Evolutionary conservation across 164 flowering plant species (phyloP), one percentile per base, ranked within the genome.

Genomic region (Euptelea pleiosperma): DNA sequence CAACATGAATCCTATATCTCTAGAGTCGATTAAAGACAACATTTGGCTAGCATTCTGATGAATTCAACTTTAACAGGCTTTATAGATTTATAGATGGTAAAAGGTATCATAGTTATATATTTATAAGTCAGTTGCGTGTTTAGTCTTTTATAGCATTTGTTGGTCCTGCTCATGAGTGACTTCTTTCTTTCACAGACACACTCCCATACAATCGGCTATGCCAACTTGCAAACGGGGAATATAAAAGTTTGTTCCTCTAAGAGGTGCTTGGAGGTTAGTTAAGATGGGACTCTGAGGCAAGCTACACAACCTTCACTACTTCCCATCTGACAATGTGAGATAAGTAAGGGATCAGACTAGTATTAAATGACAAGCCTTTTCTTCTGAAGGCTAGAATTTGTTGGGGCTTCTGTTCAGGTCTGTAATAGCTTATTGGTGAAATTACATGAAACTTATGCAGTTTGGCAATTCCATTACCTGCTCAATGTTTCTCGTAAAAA

Each of bases 201-300:
- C 0, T 47, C 8, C 46, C 63, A 40, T 86, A 81, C 79, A 82
- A 93, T 63, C 79, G 76, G 68, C 67, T 93, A 16, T 90, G 98
- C 66, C 73, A 69, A 60, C 81, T 86, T 64, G 96, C 94, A 4
- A 87, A 90, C 70, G 88, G 86, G 50, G 97, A 90, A 21, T 80
- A 58, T 65, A 86, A 79, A 55, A 80, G 82, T 69, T 56, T 93
- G 79, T 90, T 90, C 67, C 70, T 93, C 40, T 93, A 82, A 57
- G 19, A 42, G 52, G 25, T 37, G 16, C 19, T 12, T 36, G 42
- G 36, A 19, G 47, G 2, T 21, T 29, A 42, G 16, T 41, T 16
- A 10, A 8, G 5, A 21, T 34, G 31, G 36, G 31, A 3, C n/a
- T n/a, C n/a, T n/a, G n/a, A n/a, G n/a, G n/a, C n/a, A n/a, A n/a